These are phyloP conservation scores for Sapria himalayana DNA, from an alignment of 345 rosid genomes.

Conservation along the genomic window DNA sequence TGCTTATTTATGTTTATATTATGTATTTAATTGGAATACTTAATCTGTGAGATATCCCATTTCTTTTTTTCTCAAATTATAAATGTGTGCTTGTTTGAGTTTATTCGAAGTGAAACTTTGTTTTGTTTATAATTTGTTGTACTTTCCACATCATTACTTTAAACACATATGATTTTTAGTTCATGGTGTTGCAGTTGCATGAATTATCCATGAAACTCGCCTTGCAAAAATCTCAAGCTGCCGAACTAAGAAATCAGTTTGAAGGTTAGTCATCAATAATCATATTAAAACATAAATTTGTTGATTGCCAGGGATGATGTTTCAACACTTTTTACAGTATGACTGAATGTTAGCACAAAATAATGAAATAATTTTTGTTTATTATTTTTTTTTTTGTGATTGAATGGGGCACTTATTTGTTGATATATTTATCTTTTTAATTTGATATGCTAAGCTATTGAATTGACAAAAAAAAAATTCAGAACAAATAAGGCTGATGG, in stretches of 20 bases:
- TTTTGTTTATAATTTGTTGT: neutral
- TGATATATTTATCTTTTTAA: neutral
- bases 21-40: too few species aligned
- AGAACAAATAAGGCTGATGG: too few species aligned
- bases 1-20: too few species aligned
- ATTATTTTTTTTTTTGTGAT: neutral
- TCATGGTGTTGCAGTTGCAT: constrained; percentile 41
- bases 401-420: neutral
- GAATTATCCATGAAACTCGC: constrained; percentile 70
- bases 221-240: constrained; percentile 64
- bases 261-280: constrained; percentile 50
- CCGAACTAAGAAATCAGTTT: constrained; percentile 68
- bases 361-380: neutral
- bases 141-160: neutral
- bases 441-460: neutral
- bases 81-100: constrained; percentile 1
- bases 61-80: neutral
- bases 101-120: neutral
- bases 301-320: too few species aligned
- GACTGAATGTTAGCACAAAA: too few species aligned
- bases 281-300: too few species aligned
- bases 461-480: too few species aligned
- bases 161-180: neutral
- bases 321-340: too few species aligned
- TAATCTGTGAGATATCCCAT: too few species aligned